Evolutionary conservation across 768 basidiomycete genomes (phyloP).

Genomic region (Boletus rubescentipes): DNA sequence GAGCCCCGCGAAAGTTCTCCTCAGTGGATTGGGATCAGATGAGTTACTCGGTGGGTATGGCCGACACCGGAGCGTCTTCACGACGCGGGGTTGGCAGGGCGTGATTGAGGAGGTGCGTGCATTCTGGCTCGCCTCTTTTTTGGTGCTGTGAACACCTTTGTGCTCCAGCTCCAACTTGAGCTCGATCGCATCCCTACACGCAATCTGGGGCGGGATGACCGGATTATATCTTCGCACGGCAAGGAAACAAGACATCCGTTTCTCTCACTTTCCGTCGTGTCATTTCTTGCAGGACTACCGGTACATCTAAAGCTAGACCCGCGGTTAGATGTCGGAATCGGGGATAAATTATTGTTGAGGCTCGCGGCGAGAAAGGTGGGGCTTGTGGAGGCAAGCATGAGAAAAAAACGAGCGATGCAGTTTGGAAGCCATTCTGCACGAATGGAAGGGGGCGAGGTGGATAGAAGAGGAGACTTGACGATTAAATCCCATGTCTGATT

Average conservation of each 20-base stretch:
- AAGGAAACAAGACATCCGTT: constrained; percentile 94
- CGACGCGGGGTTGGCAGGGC: constrained; percentile 65
- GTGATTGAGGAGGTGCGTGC: constrained; percentile 73
- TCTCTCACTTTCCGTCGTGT: constrained; percentile 75
- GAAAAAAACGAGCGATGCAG: constrained; percentile 96
- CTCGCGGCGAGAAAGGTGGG: constrained; percentile 72
- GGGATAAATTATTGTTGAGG: constrained; percentile 87
- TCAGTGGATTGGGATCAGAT: constrained; percentile 93
- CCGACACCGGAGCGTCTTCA: constrained; percentile 79
- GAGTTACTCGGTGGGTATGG: constrained; percentile 95
- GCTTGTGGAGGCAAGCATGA: constrained; percentile 63
- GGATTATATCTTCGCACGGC: constrained; percentile 86
- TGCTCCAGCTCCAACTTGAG: constrained; percentile 78
- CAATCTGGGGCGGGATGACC: constrained; percentile 93
- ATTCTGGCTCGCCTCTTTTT: not conserved
- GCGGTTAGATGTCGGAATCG: constrained; percentile 67
- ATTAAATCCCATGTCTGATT: constrained; percentile 16
- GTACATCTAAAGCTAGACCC: constrained; percentile 84
- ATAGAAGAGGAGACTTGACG: constrained; percentile 49
- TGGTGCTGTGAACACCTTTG: not conserved
- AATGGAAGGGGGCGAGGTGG: constrained; percentile 63
- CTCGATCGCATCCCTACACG: constrained; percentile 83
- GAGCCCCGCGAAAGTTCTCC: constrained; percentile 75
- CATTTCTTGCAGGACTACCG: constrained; percentile 74
- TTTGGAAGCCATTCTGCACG: constrained; percentile 89